These are phyloP conservation scores for Boeremia exigua DNA, from an alignment of 2,329 filamentous ascomycete species.

Conservation along the genomic window DNA sequence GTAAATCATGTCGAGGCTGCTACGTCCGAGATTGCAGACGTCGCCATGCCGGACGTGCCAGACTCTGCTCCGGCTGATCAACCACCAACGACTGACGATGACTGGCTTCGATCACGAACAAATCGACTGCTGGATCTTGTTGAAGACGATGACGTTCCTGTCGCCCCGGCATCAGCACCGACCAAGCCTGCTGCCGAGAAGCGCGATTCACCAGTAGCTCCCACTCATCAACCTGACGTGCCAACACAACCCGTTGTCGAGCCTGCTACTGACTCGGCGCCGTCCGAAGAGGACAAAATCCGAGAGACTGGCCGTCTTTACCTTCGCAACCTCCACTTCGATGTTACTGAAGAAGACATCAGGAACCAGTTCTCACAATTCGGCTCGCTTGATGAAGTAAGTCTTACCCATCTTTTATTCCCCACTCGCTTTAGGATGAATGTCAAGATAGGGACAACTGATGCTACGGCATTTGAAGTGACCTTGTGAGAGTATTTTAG, in stretches of 20 bases:
- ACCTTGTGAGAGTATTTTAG: conserved; percentile 97
- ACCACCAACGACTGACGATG: conserved; percentile 71
- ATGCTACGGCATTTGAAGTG: conserved; percentile 91
- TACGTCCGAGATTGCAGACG: conserved; percentile 20
- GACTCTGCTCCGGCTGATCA: conserved; percentile 33
- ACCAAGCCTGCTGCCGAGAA: conserved; percentile 18
- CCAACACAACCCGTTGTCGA: conserved; percentile 5
- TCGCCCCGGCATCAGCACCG: conserved; percentile 12
- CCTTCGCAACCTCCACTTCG: conserved; percentile 86
- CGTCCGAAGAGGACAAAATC: conserved; percentile 66
- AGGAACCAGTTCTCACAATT: conserved; percentile 73
- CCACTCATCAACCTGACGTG: conserved; percentile 12
- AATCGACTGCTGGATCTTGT: conserved; percentile 84
- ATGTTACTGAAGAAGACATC: conserved; percentile 77
- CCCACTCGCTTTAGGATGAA: conserved; percentile 75
- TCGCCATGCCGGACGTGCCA: conserved; percentile 24
- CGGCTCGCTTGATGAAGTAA: conserved; percentile 86
- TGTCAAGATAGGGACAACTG: conserved; percentile 99
- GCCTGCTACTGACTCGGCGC: conserved; percentile 39
- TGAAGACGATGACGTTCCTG: conserved; percentile 68
- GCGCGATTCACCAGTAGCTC: conserved; percentile 12
- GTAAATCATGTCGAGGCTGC: background rate
- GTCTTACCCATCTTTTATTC: conserved; percentile 45
- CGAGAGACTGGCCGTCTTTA: conserved; percentile 80
- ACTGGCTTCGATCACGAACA: conserved; percentile 91